Evolutionary conservation across 2,329 filamentous ascomycete genomes (phyloP).

Genomic region (Cladosporium colombiae): DNA sequence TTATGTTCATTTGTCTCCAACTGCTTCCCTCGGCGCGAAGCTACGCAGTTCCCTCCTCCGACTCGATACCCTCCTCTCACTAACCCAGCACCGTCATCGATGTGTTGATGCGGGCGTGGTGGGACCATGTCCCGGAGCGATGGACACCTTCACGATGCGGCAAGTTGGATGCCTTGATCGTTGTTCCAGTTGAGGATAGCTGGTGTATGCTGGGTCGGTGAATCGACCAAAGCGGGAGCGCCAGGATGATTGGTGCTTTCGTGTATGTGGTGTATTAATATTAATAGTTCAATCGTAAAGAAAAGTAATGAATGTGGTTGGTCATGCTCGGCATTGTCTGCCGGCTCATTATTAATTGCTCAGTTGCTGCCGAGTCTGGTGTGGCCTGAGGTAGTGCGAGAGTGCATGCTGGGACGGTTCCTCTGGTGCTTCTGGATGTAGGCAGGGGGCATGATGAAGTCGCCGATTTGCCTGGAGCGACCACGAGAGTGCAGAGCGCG

Average conservation of each 20-base stretch:
- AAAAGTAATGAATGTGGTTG: constrained; percentile 20
- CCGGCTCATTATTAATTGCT: constrained; percentile 10
- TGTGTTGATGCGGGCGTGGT: background rate
- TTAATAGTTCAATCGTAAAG: constrained; percentile 15
- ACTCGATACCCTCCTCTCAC: background rate
- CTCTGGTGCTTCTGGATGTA: constrained; percentile 20
- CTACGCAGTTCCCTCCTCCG: background rate
- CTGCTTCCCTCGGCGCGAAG: constrained; percentile 17
- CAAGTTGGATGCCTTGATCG: constrained; percentile 1
- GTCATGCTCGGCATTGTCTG: constrained; percentile 13
- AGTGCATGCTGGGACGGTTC: constrained; percentile 17
- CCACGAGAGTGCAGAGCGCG: constrained; percentile 12
- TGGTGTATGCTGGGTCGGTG: background rate
- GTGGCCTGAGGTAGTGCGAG: constrained; percentile 18
- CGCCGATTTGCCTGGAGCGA: constrained; percentile 17
- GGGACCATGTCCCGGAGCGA: constrained; percentile 8
- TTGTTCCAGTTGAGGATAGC: background rate
- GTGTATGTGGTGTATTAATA: constrained; percentile 5
- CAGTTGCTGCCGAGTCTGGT: constrained; percentile 19
- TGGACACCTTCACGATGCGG: background rate
- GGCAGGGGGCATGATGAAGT: constrained; percentile 19
- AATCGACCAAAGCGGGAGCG: no score
- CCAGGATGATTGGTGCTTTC: background rate
- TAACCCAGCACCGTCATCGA: background rate
- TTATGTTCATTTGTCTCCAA: background rate